Base-by-base conservation (phyloP, 805 yeast species). In the Groenewaldozyma tartarivorans region DNA sequence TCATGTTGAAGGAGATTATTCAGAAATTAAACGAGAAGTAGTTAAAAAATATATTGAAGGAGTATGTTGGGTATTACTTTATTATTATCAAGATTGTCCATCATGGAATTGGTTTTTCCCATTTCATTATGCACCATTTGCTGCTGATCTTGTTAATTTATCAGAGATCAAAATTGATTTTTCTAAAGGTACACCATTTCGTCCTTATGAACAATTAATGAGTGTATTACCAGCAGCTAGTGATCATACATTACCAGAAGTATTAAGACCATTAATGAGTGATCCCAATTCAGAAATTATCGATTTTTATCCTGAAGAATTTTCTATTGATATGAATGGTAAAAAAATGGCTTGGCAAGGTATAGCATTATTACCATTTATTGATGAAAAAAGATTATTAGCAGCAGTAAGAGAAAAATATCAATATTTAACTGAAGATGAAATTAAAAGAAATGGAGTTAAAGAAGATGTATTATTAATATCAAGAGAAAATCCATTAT, bases 21-120 rank as follows among this genome's bases (percentile, higher is more conserved):
- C 70, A 38, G 67, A 70, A 1, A 62, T 66, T 16, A 66, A 74
- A 17, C 71, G 79, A 34, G 72, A 69, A 47, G 77, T 92, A 54
- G 86, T 79, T 0, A 66, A 67, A 41, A 72, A 77, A 37, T 92
- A 92, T 55, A 72, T 92, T 41, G 96, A 90, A 60, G 99, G 99
- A 47, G 82, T 92, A 3, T 77, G 95, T n/a, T 92, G 99, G 99
- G 95, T 81, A 1, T 67, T 92, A 48, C 63, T 85, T 40, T 92
- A 92, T 60, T 92, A 92, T 63, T 90, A 85, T 60, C 97, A 92
- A 61, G 97, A 96, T 2, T 90, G 97, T 63, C 95, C 95, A 0
- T 90, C 97, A 0, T 92, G 99, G 99, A 79, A 79, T 41, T 92
- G 98, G 98, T 92, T 77, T 60, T 92, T 81, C 54, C 98, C 97